Base-by-base conservation (phyloP, 352 stramenopile species). In the Phytophthora cactorum region DNA sequence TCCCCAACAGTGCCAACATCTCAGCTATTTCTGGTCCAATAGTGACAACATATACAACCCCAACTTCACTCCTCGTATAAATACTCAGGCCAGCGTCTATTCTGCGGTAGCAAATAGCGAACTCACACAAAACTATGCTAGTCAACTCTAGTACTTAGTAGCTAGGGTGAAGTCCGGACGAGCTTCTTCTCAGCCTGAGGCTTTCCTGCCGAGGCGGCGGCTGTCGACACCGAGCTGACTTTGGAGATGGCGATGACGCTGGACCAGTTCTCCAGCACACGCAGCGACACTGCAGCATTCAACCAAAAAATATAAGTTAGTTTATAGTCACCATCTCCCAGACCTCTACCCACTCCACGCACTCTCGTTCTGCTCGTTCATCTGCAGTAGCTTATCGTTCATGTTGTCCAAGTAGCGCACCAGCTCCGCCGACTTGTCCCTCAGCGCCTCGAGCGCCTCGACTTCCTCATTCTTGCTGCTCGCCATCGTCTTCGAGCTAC, bases 341-440 rank as follows among this genome's bases (percentile, higher is more conserved):
- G 5, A 15, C 31, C 22, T 44, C 15, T 38, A 7, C 28, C 41
- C 17, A 12, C 28, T 11, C 28, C 22, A 79, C 84, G 66, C 66
- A 95, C 86, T 66, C 67, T 94, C 86, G 59, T 92, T 93, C 71
- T 94, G 86, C 61, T 90, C 56, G 56, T 95, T 95, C 53, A 95
- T 84, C 66, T 88, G 81, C 64, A 75, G 41, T 53, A 95, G 66
- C 68, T 92, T 92, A 32, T 74, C 59, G 64, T 93, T 88, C 46
- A 95, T 95, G 36, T 62, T 79, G 58, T 95, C 80, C 25, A 95
- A 55, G 57, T 87, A 93, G 29, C 72, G 81, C 64, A 95, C 83
- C 39, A 95, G 72, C 66, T 92, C 82, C 3, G 73, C 86, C 4
- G 84, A 93, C 63, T 81, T 91, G 63, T 93, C 84, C 25, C 86